Base-by-base conservation (phyloP, 2,329 filamentous ascomycete genomes). In the Ascochyta rabiei region DNA sequence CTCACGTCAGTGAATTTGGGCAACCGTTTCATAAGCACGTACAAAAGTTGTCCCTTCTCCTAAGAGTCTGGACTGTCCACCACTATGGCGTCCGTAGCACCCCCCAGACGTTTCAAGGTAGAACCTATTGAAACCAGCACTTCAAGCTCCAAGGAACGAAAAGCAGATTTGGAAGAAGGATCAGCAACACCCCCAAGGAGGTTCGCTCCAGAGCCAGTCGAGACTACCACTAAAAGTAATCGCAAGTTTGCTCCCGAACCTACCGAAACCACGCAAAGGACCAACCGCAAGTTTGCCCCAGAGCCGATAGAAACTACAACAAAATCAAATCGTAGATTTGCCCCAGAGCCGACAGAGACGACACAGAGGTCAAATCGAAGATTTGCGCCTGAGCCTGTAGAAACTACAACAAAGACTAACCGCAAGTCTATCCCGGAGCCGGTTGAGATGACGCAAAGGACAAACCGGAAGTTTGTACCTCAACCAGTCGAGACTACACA, bases 311-410 rank as follows among this genome's bases (percentile, higher is more conserved):
- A 73, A 57, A 74, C 66, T 7, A 67, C 59, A 13, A 55, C 49
- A 3, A 71, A 66, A 40, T 63, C 56, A 9, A 53, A 56, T 26
- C 62, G 75, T 49, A 85, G 85, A 65, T 90, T 90, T 76, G 81
- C 80, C 37, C 87, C 88, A 30, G 82, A 89, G 49, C 88, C 88
- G 15, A 84, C 92, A 60, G 89, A 92, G 73, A 91, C 88, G 8
- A 87, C 84, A 1, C 49, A 48, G 33, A 65, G 60, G 31, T 82
- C 82, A 33, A 84, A 82, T 30, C 82, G 85, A 45, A 86, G 52
- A 51, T 72, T 69, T 48, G 65, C 67, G 15, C 69, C 75, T 33
- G 65, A 78, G 47, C 75, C 76, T 9, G 61, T 77, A 18, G 77
- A 79, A 51, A 77, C 70, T 4, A 68, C 69, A 13, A 44, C 38